Evolutionary conservation across 768 basidiomycete genomes (phyloP).

Genomic region (Termitomyces sp.): DNA sequence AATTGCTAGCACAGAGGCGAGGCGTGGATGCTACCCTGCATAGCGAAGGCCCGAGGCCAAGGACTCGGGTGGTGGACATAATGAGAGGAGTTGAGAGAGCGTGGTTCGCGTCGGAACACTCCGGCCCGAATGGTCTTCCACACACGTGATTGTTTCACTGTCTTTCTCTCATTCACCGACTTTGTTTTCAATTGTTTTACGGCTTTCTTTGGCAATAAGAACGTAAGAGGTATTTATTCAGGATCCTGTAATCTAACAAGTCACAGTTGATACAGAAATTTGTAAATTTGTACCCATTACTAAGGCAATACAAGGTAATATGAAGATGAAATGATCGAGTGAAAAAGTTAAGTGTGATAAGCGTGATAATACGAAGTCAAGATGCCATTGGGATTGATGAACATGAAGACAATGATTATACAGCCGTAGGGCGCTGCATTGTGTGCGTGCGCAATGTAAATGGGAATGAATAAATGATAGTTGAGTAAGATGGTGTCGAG

Average conservation of each 20-base stretch:
- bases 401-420: background rate
- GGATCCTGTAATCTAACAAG: background rate
- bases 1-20: constrained; percentile 23
- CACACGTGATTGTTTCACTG: constrained; percentile 8
- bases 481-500: background rate
- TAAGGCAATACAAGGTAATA: background rate
- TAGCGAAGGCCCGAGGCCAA: constrained; percentile 55
- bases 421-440: background rate
- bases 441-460: background rate
- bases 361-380: background rate
- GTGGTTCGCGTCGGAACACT: constrained; percentile 7
- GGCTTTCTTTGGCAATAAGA: too few species aligned
- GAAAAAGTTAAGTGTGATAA: background rate
- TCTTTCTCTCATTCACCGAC: too few species aligned
- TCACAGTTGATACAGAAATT: background rate
- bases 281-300: background rate
- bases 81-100: constrained; percentile 5
- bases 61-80: constrained; percentile 45
- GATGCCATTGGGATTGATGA: background rate
- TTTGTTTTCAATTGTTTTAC: too few species aligned
- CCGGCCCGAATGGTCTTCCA: background rate
- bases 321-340: background rate
- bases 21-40: constrained; percentile 43
- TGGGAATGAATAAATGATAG: background rate
- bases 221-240: background rate